Conservation (phyloP, 176 grass and related monocot species). For the Poa pratensis region DNA sequence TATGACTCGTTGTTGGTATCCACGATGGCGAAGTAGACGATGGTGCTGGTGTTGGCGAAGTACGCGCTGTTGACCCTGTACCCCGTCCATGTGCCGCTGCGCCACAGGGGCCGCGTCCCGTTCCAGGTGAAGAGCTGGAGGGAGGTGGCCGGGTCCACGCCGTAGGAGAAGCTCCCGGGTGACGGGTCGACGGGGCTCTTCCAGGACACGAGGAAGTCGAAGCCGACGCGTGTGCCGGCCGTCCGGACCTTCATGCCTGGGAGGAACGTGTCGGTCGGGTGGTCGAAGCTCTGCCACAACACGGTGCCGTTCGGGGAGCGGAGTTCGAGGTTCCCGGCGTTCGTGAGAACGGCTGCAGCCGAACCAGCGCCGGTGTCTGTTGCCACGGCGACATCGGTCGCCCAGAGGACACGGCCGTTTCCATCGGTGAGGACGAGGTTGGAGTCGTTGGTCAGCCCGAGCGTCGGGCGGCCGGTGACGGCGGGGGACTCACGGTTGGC, state of each 20-base stretch:
- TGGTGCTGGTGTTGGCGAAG: neutral
- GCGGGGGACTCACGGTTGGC: constrained; percentile 24
- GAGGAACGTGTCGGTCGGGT: constrained; percentile 43
- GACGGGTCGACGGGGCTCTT: constrained; percentile 33
- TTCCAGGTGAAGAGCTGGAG: constrained; percentile 48
- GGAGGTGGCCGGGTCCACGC: constrained; percentile 38
- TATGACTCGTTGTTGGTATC: neutral
- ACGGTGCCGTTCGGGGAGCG: neutral
- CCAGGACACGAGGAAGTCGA: constrained; percentile 49
- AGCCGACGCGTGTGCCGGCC: neutral
- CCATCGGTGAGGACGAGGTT: constrained; percentile 32
- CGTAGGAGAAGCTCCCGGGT: constrained; percentile 45
- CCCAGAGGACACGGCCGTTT: constrained; percentile 32
- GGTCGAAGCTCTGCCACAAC: constrained; percentile 53
- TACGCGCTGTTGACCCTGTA: neutral
- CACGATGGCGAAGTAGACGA: neutral
- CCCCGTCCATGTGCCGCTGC: constrained; percentile 49
- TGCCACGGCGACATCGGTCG: neutral
- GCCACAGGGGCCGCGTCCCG: constrained; percentile 23
- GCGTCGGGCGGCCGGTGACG: neutral
- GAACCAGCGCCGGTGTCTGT: neutral
- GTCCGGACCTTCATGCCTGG: constrained; percentile 39
- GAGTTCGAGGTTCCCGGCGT: constrained; percentile 24
- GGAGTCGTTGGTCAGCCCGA: neutral
- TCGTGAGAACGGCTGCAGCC: neutral